Base-by-base conservation (phyloP, 2,329 filamentous ascomycete genomes). In the Pyrenochaeta sp. region DNA sequence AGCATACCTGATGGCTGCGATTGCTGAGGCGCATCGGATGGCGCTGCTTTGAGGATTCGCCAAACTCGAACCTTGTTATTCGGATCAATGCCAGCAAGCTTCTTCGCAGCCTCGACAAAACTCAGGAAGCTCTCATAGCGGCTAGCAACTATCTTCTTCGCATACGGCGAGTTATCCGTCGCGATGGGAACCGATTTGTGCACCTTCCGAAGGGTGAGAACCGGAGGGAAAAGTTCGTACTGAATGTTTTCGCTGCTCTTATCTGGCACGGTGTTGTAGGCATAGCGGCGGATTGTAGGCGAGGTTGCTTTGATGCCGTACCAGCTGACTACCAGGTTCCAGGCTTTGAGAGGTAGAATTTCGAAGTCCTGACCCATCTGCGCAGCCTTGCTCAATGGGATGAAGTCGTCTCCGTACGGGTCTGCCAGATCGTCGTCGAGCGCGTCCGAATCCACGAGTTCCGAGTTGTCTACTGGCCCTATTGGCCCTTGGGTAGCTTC, bases 391-490 rank as follows among this genome's bases (percentile, higher is more conserved):
- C 85, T 88, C 30, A 97, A 78, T 3, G 88, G 85, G 21, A 93
- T 82, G 60, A 91, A 96, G 20, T 63, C 52, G 8, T 70, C 59
- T 11, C 80, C 75, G 10, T 74, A 72, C 34, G 74, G 65, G 40
- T 73, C 72, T 7, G 51, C 51, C 22, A 71, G 45, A 19, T 60
- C 57, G 5, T 61, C 55, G 13, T 46, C 41, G 6, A 61, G 24
- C 6, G 52, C 42, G 17, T 59, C 60, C 36, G 50, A 40, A 23
- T 70, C 67, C 13, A 68, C 69, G 34, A 96, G 85, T 63, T 92
- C 88, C 0, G 88, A 85, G 65, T 96, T 96, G 75, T 96, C 90
- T 21, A 97, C 82, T 0, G 89, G 88, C 1, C 91, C 91, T 42
- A 94, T 81, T 4, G 83, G 80, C 6, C 81, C 83, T 44, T 86